Evolutionary conservation across 352 stramenopile species (phyloP).

Genomic region (Peronospora farinosa): DNA sequence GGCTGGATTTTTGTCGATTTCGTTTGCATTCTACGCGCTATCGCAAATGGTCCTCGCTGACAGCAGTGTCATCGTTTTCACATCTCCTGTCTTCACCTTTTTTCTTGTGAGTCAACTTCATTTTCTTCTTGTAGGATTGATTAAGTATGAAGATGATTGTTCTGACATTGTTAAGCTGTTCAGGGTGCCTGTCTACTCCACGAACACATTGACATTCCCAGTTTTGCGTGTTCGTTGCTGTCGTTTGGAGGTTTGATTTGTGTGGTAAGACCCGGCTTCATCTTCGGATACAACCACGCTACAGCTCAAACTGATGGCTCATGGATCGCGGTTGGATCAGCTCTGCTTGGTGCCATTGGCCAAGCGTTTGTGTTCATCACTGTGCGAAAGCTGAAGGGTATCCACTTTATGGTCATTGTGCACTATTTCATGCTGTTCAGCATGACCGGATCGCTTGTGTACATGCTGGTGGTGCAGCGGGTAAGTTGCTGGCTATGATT

Average conservation of each 20-base stretch:
- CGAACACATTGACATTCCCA: constrained; percentile 39
- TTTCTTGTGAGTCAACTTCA: constrained; percentile 39
- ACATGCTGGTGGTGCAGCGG: constrained; percentile 49
- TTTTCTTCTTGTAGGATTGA: background rate
- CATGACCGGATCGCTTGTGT: constrained; percentile 36
- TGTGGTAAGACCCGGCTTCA: constrained; percentile 42
- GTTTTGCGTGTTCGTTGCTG: constrained; percentile 36
- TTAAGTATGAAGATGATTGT: background rate
- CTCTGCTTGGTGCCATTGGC: constrained; percentile 45
- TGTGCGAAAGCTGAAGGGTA: constrained; percentile 52
- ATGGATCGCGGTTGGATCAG: constrained; percentile 45
- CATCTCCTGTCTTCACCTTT: constrained; percentile 62
- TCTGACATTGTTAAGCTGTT: background rate
- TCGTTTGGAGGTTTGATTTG: constrained; percentile 46
- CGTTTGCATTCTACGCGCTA: constrained; percentile 68
- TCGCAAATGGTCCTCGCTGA: constrained; percentile 79
- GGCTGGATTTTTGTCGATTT: constrained; percentile 63
- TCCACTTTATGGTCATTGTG: constrained; percentile 57
- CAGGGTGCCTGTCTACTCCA: constrained; percentile 40
- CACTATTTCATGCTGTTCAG: constrained; percentile 81
- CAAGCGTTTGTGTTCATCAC: constrained; percentile 70
- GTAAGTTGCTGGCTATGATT: constrained; percentile 20
- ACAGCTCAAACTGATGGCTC: constrained; percentile 39
- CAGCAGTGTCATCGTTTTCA: constrained; percentile 69
- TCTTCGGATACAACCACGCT: constrained; percentile 46